Evolutionary conservation across 2,329 filamentous ascomycete genomes (phyloP).

Genomic region (Fusarium miscanthi): DNA sequence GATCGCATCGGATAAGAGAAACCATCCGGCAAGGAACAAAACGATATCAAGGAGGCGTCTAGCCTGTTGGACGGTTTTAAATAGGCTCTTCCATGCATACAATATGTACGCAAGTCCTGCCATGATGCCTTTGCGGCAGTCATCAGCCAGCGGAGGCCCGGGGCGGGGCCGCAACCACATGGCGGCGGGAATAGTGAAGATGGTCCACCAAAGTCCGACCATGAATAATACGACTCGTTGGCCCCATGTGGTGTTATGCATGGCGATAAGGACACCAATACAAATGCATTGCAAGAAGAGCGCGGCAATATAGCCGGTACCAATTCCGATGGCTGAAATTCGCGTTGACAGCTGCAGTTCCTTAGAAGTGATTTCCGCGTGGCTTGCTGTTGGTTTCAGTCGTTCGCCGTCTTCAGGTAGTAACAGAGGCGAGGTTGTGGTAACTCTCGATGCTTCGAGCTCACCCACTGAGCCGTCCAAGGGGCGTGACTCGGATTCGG

Average conservation of each 20-base stretch:
- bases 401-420: slow-evolving; percentile 52
- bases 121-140: slow-evolving; percentile 51
- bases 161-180: slow-evolving; percentile 89
- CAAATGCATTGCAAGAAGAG: slow-evolving; percentile 85
- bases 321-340: slow-evolving; percentile 92
- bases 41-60: slow-evolving; percentile 77
- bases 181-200: slow-evolving; percentile 89
- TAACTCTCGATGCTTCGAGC: slow-evolving; percentile 47
- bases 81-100: slow-evolving; percentile 89
- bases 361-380: slow-evolving; percentile 65
- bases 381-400: slow-evolving; percentile 54
- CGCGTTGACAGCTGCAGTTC: slow-evolving; percentile 87
- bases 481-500: slow-evolving; percentile 50
- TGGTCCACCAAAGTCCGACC: slow-evolving; percentile 91
- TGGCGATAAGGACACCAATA: slow-evolving; percentile 78
- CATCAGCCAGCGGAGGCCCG: slow-evolving; percentile 77
- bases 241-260: slow-evolving; percentile 83
- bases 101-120: slow-evolving; percentile 76
- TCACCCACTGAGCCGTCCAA: slow-evolving; percentile 50
- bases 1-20: slow-evolving; percentile 91
- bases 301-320: slow-evolving; percentile 90
- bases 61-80: slow-evolving; percentile 81
- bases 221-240: slow-evolving; percentile 88
- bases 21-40: slow-evolving; percentile 89
- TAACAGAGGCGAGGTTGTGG: slow-evolving; percentile 62